phyloP scores from a whole-genome alignment of 495 filamentous ascomycete species.

The Sabuloglossum arenarium region DNA sequence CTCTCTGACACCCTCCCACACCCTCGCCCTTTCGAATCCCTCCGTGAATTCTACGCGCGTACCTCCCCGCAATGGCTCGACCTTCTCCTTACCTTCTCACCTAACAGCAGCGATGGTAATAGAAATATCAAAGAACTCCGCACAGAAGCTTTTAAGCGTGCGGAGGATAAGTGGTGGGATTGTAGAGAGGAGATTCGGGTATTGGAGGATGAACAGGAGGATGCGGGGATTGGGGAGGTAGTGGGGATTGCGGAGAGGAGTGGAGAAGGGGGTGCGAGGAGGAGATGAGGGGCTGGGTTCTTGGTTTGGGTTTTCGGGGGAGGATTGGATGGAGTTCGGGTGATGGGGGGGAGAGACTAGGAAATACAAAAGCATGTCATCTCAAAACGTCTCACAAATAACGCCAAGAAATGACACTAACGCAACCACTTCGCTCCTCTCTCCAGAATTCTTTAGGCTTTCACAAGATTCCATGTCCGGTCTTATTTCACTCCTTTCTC shows the following conservation, averaged over 20 bases:
- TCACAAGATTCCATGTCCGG: too few relatives aligned
- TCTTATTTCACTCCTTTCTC: too few relatives aligned
- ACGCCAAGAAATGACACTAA: too few relatives aligned
- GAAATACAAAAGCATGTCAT: too few relatives aligned
- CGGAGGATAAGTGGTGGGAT: conserved; percentile 98
- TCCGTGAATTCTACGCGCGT: conserved; percentile 78
- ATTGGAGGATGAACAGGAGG: conserved; percentile 90
- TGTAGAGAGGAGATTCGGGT: conserved; percentile 83
- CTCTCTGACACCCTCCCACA: conserved; percentile 28
- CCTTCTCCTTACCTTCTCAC: conserved; percentile 44
- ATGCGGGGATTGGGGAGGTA: conserved; percentile 85
- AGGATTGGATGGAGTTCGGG: too few relatives aligned
- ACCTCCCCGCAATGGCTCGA: conserved; percentile 86
- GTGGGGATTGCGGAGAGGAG: conserved; percentile 59
- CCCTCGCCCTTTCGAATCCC: conserved; percentile 70
- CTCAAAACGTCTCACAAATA: too few relatives aligned
- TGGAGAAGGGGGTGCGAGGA: conserved; percentile 23
- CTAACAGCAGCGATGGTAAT: conserved; percentile 40
- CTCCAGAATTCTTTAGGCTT: too few relatives aligned
- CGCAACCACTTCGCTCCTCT: too few relatives aligned
- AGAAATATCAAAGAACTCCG: conserved; percentile 66
- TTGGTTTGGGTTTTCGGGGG: too few relatives aligned
- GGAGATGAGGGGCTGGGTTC: not conserved
- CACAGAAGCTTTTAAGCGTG: conserved; percentile 65
- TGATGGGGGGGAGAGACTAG: too few relatives aligned